These are phyloP conservation scores for Cicer bijugum DNA, from an alignment of 306 rosid species.

Conservation along the genomic window DNA sequence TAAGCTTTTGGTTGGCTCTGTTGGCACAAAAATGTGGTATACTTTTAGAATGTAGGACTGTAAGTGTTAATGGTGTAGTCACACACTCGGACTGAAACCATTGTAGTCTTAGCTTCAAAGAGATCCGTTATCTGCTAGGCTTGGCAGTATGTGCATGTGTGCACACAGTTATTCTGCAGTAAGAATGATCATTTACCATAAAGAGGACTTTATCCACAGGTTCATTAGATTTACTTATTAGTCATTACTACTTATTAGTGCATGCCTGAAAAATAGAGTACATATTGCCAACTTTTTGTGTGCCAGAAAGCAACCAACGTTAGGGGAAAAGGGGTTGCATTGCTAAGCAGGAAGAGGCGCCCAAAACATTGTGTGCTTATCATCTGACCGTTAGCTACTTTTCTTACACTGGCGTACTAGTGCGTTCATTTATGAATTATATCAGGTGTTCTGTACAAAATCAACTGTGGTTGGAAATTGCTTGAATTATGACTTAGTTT, in stretches of 20 bases:
- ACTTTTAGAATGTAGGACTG: conserved; percentile 24
- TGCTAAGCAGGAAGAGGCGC: background rate
- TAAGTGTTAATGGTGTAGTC: background rate
- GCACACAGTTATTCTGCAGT: background rate
- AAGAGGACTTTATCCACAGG: conserved; percentile 8
- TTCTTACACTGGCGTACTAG: background rate
- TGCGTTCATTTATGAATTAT: conserved; percentile 24
- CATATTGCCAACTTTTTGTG: background rate
- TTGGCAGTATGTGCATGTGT: background rate
- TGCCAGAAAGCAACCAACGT: conserved; percentile 9
- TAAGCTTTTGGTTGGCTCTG: conserved; percentile 27
- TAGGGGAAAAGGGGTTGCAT: conserved; percentile 1
- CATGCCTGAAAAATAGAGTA: conserved; percentile 6
- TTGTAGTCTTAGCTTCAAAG: conserved; percentile 2
- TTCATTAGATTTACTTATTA: conserved; percentile 9
- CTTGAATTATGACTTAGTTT: background rate
- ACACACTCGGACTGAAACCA: background rate
- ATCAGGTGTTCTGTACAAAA: conserved; percentile 7
- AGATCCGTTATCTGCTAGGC: background rate
- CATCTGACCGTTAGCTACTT: conserved; percentile 6
- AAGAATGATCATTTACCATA: conserved; percentile 15
- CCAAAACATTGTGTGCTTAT: conserved; percentile 16
- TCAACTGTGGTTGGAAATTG: background rate
- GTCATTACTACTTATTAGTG: background rate
- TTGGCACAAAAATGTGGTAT: conserved; percentile 20